phyloP scores from a whole-genome alignment of 2,329 filamentous ascomycete species.

The Lojkania enalia region DNA sequence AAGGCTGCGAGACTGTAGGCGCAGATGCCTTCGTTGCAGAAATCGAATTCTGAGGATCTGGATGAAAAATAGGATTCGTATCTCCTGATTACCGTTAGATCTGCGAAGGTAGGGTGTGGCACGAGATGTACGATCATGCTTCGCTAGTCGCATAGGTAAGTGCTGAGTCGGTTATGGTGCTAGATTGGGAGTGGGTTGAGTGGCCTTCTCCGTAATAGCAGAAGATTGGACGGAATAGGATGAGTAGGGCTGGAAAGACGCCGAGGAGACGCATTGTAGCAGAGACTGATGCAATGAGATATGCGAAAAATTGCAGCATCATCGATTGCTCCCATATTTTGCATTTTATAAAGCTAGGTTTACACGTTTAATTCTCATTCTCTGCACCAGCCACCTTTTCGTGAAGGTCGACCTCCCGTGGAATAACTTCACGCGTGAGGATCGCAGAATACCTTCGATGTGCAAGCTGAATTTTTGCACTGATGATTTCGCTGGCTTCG shows the following conservation, averaged over 20 bases:
- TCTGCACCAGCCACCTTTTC: too few relatives aligned
- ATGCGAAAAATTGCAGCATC: too few relatives aligned
- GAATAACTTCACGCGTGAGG: too few relatives aligned
- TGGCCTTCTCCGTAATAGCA: conserved; percentile 1
- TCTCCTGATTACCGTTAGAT: conserved; percentile 11
- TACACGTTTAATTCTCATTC: too few relatives aligned
- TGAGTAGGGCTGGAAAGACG: conserved; percentile 6
- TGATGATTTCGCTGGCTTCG: not conserved
- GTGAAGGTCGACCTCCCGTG: too few relatives aligned
- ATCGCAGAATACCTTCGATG: not conserved
- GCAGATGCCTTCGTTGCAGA: conserved; percentile 16
- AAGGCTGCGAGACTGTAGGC: conserved; percentile 15
- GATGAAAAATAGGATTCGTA: conserved; percentile 19
- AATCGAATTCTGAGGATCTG: conserved; percentile 12
- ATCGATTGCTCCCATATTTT: too few relatives aligned
- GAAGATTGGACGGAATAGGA: conserved; percentile 5
- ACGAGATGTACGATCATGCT: conserved; percentile 9
- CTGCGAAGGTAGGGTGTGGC: not conserved
- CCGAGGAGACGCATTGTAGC: conserved; percentile 7
- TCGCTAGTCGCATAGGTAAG: conserved; percentile 16
- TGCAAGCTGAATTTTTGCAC: too few relatives aligned
- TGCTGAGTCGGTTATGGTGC: conserved; percentile 14
- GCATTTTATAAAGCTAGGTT: too few relatives aligned
- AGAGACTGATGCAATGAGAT: not conserved
- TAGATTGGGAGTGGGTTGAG: not conserved